These are phyloP conservation scores for Viridothelium virens DNA, from an alignment of 495 filamentous ascomycete genomes.

Conservation along the genomic window DNA sequence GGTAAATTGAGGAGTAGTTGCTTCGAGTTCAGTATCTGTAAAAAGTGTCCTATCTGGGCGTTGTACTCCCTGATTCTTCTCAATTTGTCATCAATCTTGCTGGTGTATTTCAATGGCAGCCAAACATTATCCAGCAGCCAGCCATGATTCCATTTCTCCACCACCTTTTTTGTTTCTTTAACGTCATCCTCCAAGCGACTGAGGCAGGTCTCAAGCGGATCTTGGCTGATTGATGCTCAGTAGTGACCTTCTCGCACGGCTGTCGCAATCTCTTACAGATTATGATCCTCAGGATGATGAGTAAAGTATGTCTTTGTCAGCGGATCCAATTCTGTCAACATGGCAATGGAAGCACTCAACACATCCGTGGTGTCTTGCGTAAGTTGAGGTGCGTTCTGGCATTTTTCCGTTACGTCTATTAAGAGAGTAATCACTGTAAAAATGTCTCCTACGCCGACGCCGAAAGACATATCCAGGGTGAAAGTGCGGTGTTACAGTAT, in stretches of 20 bases:
- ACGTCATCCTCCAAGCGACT: background rate
- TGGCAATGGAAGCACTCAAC: background rate
- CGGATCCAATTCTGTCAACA: background rate
- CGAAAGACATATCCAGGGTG: background rate
- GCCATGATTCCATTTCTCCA: background rate
- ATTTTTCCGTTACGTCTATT: background rate
- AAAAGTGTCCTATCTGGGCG: background rate
- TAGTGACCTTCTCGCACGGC: no score
- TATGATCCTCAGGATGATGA: background rate
- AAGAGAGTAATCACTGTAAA: background rate
- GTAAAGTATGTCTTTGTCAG: background rate
- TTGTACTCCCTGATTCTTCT: background rate
- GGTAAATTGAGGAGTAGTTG: background rate
- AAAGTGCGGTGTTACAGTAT: background rate
- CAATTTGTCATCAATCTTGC: background rate
- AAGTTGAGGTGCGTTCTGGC: background rate
- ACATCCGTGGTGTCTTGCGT: background rate
- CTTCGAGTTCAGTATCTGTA: background rate
- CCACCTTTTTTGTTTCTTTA: background rate
- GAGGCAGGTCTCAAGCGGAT: background rate
- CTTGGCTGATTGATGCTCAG: background rate
- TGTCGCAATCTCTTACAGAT: background rate
- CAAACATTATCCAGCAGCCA: background rate
- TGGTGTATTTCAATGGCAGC: background rate
- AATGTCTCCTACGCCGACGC: background rate